Conservation (phyloP, 805 yeast genomes). For the Sugiyamaella smithiae region DNA sequence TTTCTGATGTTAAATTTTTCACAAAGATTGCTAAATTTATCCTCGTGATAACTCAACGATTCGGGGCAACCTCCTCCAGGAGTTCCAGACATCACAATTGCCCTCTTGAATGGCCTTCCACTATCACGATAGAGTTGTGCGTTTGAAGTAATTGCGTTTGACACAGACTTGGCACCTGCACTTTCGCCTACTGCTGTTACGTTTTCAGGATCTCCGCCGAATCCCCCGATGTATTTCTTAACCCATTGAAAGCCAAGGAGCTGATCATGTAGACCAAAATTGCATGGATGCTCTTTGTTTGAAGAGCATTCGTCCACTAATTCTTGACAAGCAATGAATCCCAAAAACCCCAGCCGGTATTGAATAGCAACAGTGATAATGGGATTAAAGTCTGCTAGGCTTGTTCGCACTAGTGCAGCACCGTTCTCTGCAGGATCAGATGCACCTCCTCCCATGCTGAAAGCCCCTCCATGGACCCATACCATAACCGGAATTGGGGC, state of each 20-base stretch:
- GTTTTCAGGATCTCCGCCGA: slow-evolving; percentile 38
- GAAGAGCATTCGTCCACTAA: slow-evolving; percentile 26
- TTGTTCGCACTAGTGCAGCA: slow-evolving; percentile 19
- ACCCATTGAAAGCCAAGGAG: slow-evolving; percentile 38
- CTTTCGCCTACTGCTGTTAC: slow-evolving; percentile 39
- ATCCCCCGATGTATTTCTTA: slow-evolving; percentile 33
- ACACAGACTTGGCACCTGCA: slow-evolving; percentile 35
- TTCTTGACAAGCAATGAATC: slow-evolving; percentile 38
- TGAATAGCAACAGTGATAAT: slow-evolving; percentile 38
- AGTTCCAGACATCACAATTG: too few relatives aligned
- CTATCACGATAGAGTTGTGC: too few relatives aligned
- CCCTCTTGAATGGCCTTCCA: too few relatives aligned
- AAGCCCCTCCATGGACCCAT: slow-evolving; percentile 41
- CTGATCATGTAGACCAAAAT: slow-evolving; percentile 39
- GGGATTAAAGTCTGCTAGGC: slow-evolving; percentile 23
- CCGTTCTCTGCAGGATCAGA: slow-evolving; percentile 26
- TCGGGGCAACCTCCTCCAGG: too few relatives aligned
- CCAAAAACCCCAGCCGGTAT: slow-evolving; percentile 38
- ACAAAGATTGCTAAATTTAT: too few relatives aligned
- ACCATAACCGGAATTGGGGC: slow-evolving; percentile 36
- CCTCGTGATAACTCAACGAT: too few relatives aligned
- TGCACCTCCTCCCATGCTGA: slow-evolving; percentile 35
- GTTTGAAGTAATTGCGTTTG: too few relatives aligned
- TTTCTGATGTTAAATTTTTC: too few relatives aligned
- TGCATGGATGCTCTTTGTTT: slow-evolving; percentile 29